phyloP scores from a whole-genome alignment of 2,329 filamentous ascomycete genomes.

The Fusarium euwallaceae region DNA sequence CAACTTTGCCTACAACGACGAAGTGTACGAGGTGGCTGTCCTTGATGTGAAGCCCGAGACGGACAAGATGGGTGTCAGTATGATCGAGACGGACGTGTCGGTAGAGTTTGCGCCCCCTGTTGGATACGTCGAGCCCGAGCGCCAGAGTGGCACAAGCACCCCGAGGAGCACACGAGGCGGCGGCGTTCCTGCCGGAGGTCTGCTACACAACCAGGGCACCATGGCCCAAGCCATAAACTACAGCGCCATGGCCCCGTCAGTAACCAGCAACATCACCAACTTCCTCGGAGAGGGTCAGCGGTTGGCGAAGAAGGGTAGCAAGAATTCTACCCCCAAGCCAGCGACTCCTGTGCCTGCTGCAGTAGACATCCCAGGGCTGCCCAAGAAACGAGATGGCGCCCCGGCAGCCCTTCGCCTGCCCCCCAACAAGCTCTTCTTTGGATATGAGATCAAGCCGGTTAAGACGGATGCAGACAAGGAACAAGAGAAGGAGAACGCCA shows the following conservation, averaged over 20 bases:
- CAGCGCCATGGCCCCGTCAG: constrained; percentile 84
- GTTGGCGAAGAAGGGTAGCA: constrained; percentile 85
- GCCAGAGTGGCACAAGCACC: constrained; percentile 85
- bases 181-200: constrained; percentile 77
- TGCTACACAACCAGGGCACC: constrained; percentile 85
- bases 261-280: constrained; percentile 78
- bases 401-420: constrained; percentile 88
- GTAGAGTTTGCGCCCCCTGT: constrained; percentile 96
- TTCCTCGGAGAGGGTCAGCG: constrained; percentile 86
- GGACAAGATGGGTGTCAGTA: constrained; percentile 88
- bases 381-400: constrained; percentile 74
- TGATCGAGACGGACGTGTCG: constrained; percentile 95
- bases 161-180: constrained; percentile 74
- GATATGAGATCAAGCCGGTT: constrained; percentile 91
- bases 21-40: constrained; percentile 92
- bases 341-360: constrained; percentile 73
- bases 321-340: constrained; percentile 74
- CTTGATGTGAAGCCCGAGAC: constrained; percentile 91
- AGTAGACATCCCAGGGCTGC: constrained; percentile 47
- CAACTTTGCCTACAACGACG: constrained; percentile 96
- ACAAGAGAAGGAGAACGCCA: constrained; percentile 72
- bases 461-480: constrained; percentile 82
- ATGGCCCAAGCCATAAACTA: constrained; percentile 99
- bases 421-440: constrained; percentile 95
- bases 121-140: constrained; percentile 91